Conservation (phyloP, 208 protist genomes). For the Entamoeba nuttalli region DNA sequence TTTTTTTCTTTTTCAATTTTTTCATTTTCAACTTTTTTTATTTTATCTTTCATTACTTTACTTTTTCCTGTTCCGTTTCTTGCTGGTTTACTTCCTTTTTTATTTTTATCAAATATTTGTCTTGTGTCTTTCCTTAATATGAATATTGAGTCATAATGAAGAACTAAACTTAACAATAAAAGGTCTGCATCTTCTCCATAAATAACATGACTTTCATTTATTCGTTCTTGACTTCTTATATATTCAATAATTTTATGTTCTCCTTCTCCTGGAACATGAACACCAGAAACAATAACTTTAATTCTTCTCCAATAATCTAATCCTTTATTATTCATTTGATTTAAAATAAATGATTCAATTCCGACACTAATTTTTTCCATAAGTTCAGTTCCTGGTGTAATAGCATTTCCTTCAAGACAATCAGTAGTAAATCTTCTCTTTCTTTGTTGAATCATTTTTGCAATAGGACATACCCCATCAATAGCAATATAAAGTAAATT, state of each 20-base stretch:
- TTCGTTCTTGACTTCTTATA: conserved; percentile 43
- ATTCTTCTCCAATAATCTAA: not conserved
- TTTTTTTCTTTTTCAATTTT: not conserved
- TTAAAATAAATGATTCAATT: not conserved
- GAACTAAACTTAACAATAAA: conserved; percentile 87
- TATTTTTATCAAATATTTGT: not conserved
- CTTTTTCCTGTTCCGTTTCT: not conserved
- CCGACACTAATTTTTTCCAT: not conserved
- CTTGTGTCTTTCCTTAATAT: conserved; percentile 71
- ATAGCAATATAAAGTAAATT: conserved; percentile 69
- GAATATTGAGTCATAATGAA: conserved; percentile 88
- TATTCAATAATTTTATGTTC: conserved; percentile 76
- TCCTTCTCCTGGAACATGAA: conserved; percentile 79
- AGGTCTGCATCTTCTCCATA: conserved; percentile 95
- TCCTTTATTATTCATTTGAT: not conserved
- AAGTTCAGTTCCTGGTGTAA: not conserved
- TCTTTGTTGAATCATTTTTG: conserved; percentile 40
- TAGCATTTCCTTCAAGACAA: not conserved
- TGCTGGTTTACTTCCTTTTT: not conserved
- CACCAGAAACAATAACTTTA: not conserved
- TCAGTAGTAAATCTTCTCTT: conserved; percentile 15
- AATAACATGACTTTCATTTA: not conserved
- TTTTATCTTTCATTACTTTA: not conserved
- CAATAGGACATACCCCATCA: conserved; percentile 29
- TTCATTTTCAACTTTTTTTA: not conserved